A percentile compares a stretch with the other conserved stretches of the same genome.
Evolutionary conservation across 257 asterid species (phyloP).

Genomic region (Lithospermum erythrorhizon): DNA sequence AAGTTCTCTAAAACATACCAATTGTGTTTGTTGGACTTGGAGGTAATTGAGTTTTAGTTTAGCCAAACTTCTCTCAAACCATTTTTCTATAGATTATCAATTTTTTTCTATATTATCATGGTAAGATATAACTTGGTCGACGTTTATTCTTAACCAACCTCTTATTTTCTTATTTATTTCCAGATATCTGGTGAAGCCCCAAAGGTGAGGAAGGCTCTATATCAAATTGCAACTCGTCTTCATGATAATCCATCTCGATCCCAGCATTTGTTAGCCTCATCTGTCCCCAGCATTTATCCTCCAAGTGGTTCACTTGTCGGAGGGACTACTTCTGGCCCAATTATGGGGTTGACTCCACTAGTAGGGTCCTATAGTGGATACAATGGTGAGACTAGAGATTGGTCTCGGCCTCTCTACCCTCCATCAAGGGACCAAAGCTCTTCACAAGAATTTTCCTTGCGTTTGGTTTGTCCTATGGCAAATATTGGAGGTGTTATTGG

Average conservation of each 20-base stretch:
- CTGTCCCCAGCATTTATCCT: constrained; percentile 46
- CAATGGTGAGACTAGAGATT: constrained; percentile 66
- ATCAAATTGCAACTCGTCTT: constrained; percentile 67
- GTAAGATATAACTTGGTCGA: neutral
- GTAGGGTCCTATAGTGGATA: constrained; percentile 77
- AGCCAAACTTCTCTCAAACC: too few relatives aligned
- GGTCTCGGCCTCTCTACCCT: constrained; percentile 59
- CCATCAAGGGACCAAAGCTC: constrained; percentile 65
- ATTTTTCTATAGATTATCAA: too few relatives aligned
- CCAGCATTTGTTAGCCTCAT: constrained; percentile 72
- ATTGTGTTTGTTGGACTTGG: too few relatives aligned
- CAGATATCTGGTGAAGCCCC: constrained; percentile 79
- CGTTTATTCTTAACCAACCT: neutral
- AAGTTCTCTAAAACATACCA: neutral
- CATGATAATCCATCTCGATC: constrained; percentile 89
- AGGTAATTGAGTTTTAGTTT: too few relatives aligned
- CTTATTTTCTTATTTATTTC: neutral
- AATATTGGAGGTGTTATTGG: constrained; percentile 94
- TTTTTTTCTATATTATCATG: too few relatives aligned
- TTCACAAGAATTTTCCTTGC: constrained; percentile 66
- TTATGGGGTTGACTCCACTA: constrained; percentile 71
- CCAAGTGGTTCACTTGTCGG: constrained; percentile 63
- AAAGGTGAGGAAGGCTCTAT: constrained; percentile 69
- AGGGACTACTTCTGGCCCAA: constrained; percentile 46
- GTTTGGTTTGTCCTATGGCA: constrained; percentile 67